A percentile compares a stretch with the other conserved stretches of the same genome.
Conservation (phyloP, 2,329 filamentous ascomycete species). For the Scedosporium boydii region DNA sequence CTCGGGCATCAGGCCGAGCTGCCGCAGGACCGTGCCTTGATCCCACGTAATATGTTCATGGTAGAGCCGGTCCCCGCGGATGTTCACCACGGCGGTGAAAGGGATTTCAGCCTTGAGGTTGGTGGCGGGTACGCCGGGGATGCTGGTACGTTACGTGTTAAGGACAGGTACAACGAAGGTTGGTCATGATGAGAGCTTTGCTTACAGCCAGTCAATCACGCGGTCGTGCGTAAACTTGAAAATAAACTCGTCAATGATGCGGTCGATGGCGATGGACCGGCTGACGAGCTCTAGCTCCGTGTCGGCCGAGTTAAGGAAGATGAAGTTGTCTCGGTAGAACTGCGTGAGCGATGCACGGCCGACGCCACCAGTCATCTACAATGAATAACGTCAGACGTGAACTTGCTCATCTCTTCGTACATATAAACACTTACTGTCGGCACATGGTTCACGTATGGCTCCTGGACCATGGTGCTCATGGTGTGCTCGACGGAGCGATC, state of each 20-base stretch:
- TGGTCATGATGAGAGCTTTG: conserved; percentile 8
- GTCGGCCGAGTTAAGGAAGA: conserved; percentile 62
- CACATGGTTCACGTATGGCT: conserved; percentile 72
- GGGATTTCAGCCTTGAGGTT: conserved; percentile 44
- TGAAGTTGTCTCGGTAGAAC: conserved; percentile 68
- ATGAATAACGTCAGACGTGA: neutral
- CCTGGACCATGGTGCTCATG: conserved; percentile 70
- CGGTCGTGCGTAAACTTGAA: conserved; percentile 54
- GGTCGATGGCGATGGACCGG: conserved; percentile 61
- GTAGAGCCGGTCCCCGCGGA: conserved; percentile 53
- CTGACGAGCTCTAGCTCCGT: conserved; percentile 59
- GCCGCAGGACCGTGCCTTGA: conserved; percentile 50
- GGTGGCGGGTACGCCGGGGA: conserved; percentile 48
- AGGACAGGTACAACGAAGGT: no score
- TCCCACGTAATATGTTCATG: conserved; percentile 64
- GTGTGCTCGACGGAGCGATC: conserved; percentile 60
- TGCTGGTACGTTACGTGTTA: conserved; percentile 11
- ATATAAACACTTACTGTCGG: conserved; percentile 43
- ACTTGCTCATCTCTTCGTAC: neutral
- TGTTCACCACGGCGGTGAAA: conserved; percentile 52
- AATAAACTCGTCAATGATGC: conserved; percentile 65
- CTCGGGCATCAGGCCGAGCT: conserved; percentile 45
- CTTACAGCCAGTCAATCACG: conserved; percentile 59
- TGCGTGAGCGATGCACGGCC: conserved; percentile 51
- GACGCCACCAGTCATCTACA: conserved; percentile 56